Conservation (phyloP, 1,284 basidiomycete species). For the Sanghuangporus weigelae region DNA sequence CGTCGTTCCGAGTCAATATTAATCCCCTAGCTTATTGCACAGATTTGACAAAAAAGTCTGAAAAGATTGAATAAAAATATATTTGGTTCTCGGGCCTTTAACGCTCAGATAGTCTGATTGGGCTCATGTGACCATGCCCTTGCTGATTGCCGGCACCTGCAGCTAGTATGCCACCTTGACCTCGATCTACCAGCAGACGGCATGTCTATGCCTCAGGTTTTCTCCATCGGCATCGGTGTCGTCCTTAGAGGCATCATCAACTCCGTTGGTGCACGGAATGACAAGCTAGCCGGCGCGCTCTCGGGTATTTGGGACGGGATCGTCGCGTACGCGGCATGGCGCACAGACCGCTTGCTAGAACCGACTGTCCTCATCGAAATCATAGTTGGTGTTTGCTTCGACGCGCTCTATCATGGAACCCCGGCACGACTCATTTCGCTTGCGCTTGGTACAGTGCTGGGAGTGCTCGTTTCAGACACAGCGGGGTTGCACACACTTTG, state of each 20-base stretch:
- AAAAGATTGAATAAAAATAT: no score
- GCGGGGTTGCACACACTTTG: slow-evolving; percentile 49
- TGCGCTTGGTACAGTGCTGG: slow-evolving; percentile 59
- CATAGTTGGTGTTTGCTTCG: slow-evolving; percentile 58
- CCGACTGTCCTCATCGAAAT: slow-evolving; percentile 61
- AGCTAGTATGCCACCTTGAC: no score
- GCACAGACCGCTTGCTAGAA: slow-evolving; percentile 53
- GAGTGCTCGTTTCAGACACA: slow-evolving; percentile 58
- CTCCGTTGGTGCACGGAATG: slow-evolving; percentile 9
- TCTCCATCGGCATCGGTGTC: slow-evolving; percentile 11
- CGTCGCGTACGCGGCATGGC: slow-evolving; percentile 55
- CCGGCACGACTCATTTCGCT: slow-evolving; percentile 51
- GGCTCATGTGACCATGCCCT: no score
- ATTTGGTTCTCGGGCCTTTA: no score
- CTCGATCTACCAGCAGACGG: no score
- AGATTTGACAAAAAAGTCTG: no score
- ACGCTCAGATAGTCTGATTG: no score
- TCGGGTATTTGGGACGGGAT: slow-evolving; percentile 73
- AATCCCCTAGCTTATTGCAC: no score
- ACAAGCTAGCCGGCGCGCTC: slow-evolving; percentile 47
- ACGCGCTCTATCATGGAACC: slow-evolving; percentile 60
- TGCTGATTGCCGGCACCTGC: no score
- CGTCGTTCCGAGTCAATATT: no score
- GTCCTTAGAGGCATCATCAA: slow-evolving; percentile 9
- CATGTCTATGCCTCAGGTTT: neutral